Conservation (phyloP, 129 eudicot species). For the Escallonia herrerae region DNA sequence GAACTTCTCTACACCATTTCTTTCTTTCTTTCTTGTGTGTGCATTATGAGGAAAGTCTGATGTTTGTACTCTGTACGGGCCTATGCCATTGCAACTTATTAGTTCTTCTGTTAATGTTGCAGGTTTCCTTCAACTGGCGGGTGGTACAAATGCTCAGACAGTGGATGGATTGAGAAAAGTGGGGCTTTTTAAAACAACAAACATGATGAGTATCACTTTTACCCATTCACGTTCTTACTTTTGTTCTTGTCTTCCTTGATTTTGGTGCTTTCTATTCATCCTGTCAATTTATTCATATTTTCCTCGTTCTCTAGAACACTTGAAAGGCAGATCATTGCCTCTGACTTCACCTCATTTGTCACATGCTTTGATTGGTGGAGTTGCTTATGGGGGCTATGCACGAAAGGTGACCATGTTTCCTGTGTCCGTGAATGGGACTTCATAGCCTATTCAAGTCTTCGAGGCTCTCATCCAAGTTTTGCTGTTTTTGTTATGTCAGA, state of each 20-base stretch:
- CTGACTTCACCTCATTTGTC: slow-evolving; percentile 12
- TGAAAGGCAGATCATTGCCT: slow-evolving; percentile 3
- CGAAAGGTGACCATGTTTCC: slow-evolving; percentile 47
- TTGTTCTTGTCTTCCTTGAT: background rate
- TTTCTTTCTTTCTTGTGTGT: background rate
- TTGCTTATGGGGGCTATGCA: slow-evolving; percentile 94
- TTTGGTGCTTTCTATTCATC: background rate
- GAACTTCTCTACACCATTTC: background rate
- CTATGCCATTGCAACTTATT: background rate
- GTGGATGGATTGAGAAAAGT: slow-evolving; percentile 61
- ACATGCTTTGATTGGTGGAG: slow-evolving; percentile 64
- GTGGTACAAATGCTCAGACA: slow-evolving; percentile 95
- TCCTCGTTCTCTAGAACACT: slow-evolving; percentile 15
- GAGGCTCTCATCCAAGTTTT: background rate
- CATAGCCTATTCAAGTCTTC: background rate
- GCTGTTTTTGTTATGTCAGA: slow-evolving; percentile 26
- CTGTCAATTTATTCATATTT: background rate
- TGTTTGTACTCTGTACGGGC: background rate
- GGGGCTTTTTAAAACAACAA: slow-evolving; percentile 45
- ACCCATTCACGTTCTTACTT: background rate
- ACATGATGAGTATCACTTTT: slow-evolving; percentile 29
- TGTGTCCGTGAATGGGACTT: background rate
- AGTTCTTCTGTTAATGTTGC: background rate
- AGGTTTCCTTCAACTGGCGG: slow-evolving; percentile 97
- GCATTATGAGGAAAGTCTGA: background rate